Evolutionary conservation across 352 stramenopile genomes (phyloP).

Genomic region (Phytopythium kandeliae): DNA sequence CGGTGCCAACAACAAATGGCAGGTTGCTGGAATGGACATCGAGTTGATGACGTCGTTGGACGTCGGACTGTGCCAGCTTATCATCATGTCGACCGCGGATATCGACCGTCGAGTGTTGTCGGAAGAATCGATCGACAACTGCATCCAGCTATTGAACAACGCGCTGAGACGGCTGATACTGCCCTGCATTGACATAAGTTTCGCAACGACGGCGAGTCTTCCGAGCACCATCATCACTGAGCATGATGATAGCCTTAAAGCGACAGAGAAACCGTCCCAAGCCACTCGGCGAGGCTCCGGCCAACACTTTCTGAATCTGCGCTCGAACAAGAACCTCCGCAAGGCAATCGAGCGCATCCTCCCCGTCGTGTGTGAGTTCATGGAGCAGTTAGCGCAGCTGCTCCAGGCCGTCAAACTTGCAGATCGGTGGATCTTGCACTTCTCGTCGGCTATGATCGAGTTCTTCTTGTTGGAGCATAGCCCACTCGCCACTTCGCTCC

Average conservation of each 20-base stretch:
- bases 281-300: slow-evolving; percentile 9
- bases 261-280: neutral
- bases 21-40: slow-evolving; percentile 23
- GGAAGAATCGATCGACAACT: slow-evolving; percentile 83
- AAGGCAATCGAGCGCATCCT: slow-evolving; percentile 55
- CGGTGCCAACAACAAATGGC: slow-evolving; percentile 25
- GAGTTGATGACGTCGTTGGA: slow-evolving; percentile 50
- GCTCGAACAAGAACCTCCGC: slow-evolving; percentile 39
- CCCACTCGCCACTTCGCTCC: slow-evolving; percentile 46
- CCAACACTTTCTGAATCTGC: slow-evolving; percentile 32
- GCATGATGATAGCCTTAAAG: neutral
- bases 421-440: slow-evolving; percentile 67
- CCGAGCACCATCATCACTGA: neutral
- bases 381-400: slow-evolving; percentile 60
- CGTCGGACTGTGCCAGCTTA: slow-evolving; percentile 62
- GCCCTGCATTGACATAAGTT: slow-evolving; percentile 60
- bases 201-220: slow-evolving; percentile 15
- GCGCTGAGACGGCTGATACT: slow-evolving; percentile 50
- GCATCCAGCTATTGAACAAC: slow-evolving; percentile 58
- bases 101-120: slow-evolving; percentile 72
- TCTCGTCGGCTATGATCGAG: slow-evolving; percentile 64
- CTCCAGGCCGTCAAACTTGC: slow-evolving; percentile 62
- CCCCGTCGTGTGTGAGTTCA: slow-evolving; percentile 62
- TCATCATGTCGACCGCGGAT: slow-evolving; percentile 59
- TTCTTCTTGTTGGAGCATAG: slow-evolving; percentile 70